Percentiles rank a stretch among this genome's conserved stretches.
These are phyloP conservation scores for Lactarius deliciosus DNA, from an alignment of 768 basidiomycete species.

Conservation along the genomic window DNA sequence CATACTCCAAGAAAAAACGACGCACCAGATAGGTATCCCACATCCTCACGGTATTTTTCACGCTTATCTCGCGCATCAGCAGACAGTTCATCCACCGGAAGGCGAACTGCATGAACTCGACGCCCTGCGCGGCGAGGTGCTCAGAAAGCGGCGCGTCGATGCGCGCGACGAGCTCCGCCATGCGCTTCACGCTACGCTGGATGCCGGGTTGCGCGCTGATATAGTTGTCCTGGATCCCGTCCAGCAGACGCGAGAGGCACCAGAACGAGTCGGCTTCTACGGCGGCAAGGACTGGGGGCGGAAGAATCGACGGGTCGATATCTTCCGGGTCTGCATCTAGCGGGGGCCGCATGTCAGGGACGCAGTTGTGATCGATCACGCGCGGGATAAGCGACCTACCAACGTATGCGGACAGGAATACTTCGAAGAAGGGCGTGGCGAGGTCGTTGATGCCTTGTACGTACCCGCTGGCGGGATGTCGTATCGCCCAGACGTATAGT, in stretches of 20 bases:
- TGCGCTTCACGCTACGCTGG: conserved; percentile 86
- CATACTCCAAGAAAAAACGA: conserved; percentile 12
- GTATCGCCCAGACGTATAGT: conserved; percentile 97
- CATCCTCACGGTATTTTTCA: conserved; percentile 96
- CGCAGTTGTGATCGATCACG: neutral
- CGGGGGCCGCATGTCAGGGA: neutral
- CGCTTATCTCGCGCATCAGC: conserved; percentile 96
- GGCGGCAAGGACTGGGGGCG: conserved; percentile 69
- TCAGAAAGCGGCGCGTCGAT: conserved; percentile 86
- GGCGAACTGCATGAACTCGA: conserved; percentile 99
- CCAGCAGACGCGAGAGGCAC: conserved; percentile 92
- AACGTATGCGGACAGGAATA: conserved; percentile 93
- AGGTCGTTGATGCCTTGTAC: conserved; percentile 99
- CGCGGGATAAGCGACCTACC: conserved; percentile 46
- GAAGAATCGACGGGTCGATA: conserved; percentile 78
- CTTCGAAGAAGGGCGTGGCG: conserved; percentile 96
- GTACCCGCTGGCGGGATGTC: conserved; percentile 97
- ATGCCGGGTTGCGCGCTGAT: conserved; percentile 97
- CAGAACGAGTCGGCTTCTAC: conserved; percentile 98
- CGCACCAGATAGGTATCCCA: conserved; percentile 99
- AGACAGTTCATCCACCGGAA: conserved; percentile 99
- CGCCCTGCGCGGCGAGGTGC: conserved; percentile 86
- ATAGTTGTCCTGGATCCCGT: conserved; percentile 99
- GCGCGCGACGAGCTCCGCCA: conserved; percentile 89
- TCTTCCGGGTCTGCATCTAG: conserved; percentile 88